Evolutionary conservation across 208 protist genomes (phyloP).

Genomic region (Jaenimonas drosophilae): DNA sequence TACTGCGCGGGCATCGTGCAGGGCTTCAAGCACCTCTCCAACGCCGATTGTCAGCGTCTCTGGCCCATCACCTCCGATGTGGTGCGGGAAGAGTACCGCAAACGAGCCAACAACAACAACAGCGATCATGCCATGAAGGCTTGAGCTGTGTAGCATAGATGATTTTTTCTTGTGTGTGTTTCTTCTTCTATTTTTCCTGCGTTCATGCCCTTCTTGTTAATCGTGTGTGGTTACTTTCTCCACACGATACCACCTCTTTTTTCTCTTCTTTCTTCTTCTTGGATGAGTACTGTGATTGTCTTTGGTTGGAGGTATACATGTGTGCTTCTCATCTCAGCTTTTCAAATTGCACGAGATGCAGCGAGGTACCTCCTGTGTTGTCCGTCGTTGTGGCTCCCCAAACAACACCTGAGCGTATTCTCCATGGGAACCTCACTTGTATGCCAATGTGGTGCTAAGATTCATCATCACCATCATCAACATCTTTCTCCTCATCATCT

Average conservation of each 20-base stretch:
- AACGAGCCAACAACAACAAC: not conserved
- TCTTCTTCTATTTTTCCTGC: conserved; percentile 5
- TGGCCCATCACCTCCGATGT: conserved; percentile 66
- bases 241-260: conserved; percentile 5
- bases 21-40: conserved; percentile 57
- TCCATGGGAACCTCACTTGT: too few relatives aligned
- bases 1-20: conserved; percentile 44
- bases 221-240: not conserved
- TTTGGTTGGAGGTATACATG: too few relatives aligned
- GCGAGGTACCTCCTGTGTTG: too few relatives aligned
- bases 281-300: not conserved
- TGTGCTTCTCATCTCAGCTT: too few relatives aligned
- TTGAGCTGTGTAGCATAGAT: not conserved
- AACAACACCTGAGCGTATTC: too few relatives aligned
- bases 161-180: not conserved
- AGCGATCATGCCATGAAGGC: too few relatives aligned
- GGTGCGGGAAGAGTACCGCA: conserved; percentile 21
- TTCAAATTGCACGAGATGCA: too few relatives aligned
- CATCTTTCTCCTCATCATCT: too few relatives aligned
- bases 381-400: too few relatives aligned
- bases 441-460: too few relatives aligned
- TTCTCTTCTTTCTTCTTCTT: conserved; percentile 8
- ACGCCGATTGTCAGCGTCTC: conserved; percentile 52
- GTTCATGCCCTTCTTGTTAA: conserved; percentile 4
- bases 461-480: too few relatives aligned